Base-by-base conservation (phyloP, 177 flowering plant genomes). In the Tripterygium wilfordii region DNA sequence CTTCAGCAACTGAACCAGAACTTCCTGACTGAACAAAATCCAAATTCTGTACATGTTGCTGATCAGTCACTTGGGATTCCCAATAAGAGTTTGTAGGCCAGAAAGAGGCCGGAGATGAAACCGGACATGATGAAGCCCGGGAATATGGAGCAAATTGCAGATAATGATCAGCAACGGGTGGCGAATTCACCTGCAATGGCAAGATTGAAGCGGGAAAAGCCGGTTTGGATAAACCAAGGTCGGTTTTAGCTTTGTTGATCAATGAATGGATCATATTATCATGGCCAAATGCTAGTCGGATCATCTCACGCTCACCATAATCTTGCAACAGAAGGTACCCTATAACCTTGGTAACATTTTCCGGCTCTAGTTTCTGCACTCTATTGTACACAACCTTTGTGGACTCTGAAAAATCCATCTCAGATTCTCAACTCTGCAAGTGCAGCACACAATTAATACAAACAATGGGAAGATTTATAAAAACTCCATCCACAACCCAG, bases 341-440 rank as follows among this genome's bases (percentile, higher is more conserved):
- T 10, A 82, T 71, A 33, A 87, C 84, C 64, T 78, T 87, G 1
- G 83, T 59, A 21, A 68, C 89, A 65, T 76, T 65, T 25, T 83
- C 89, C 23, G 96, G 89, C 40, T 87, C 96, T n/a, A 79, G 21
- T 17, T 61, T 66, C 51, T 78, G 82, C 16, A 87, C 78, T 64
- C 85, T 65, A 26, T 67, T 54, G 47, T 62, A 77, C 3, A 87
- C 96, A 49, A 71, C 60, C 51, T 67, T 75, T 16, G 86, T 83
- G 9, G 88, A 70, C 53, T 83, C 86, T 0, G 75, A 47, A 43
- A 77, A 67, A 55, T 87, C 91, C 92, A 87, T 83, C 50, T 56
- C 18, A 1, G 22, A 48, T 38, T 28, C 38, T 31, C 36, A 36
- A 48, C 35, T 53, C 62, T 56, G 49, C 55, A 46, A 39, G 26